Percentiles rank a stretch among this genome's conserved stretches.
These are phyloP conservation scores for Astragalus membranaceus DNA, from an alignment of 306 rosid species.

Conservation along the genomic window DNA sequence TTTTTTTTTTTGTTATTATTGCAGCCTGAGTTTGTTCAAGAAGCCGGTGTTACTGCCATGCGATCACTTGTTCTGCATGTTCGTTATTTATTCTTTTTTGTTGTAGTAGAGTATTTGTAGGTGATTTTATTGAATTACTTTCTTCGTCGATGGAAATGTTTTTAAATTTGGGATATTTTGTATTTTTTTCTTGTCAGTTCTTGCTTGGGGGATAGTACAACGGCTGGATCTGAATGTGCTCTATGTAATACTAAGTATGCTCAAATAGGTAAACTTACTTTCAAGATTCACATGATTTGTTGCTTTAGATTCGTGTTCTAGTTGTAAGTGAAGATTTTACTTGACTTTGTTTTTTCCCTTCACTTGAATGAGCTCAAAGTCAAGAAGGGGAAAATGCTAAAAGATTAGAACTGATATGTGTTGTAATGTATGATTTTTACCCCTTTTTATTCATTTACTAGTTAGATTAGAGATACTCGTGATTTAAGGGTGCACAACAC, in stretches of 20 bases:
- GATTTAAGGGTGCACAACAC: too few species aligned
- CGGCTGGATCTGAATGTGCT: slow-evolving; percentile 43
- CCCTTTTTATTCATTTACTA: neutral
- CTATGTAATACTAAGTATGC: slow-evolving; percentile 45
- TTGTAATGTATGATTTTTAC: neutral
- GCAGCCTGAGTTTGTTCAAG: slow-evolving; percentile 56
- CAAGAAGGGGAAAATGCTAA: neutral
- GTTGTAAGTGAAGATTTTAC: neutral
- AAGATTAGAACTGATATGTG: neutral
- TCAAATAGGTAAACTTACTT: slow-evolving; percentile 32
- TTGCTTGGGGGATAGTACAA: slow-evolving; percentile 37
- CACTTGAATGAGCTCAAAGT: neutral
- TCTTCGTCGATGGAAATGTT: neutral
- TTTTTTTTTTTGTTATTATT: neutral
- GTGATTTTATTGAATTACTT: neutral
- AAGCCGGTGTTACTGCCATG: slow-evolving; percentile 74
- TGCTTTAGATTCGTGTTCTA: neutral
- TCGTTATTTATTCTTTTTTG: slow-evolving; percentile 1
- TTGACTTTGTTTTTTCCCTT: neutral
- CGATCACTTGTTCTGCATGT: slow-evolving; percentile 86
- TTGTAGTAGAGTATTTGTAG: neutral
- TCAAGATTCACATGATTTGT: neutral
- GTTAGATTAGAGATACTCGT: too few species aligned
- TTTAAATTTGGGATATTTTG: neutral
- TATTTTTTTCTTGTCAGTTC: slow-evolving; percentile 22